Evolutionary conservation across 805 yeast species (phyloP).

Genomic region (Saturnispora zaruensis): DNA sequence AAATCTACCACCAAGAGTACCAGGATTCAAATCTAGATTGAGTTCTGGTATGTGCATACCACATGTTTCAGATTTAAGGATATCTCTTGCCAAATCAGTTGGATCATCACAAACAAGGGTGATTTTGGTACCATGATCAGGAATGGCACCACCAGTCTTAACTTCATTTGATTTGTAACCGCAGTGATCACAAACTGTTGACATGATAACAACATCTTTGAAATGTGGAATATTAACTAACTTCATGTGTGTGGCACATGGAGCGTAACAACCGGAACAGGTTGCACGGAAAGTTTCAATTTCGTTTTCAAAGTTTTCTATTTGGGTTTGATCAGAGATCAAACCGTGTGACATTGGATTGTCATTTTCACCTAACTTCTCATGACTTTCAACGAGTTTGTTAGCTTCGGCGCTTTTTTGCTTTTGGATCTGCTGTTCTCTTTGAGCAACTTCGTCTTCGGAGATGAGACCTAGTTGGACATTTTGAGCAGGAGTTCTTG

Average conservation of each 20-base stretch:
- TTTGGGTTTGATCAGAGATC: constrained; percentile 58
- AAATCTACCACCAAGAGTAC: constrained; percentile 96
- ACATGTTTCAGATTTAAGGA: constrained; percentile 91
- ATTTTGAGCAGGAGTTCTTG: constrained; percentile 82
- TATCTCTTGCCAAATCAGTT: constrained; percentile 90
- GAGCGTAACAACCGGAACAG: constrained; percentile 79
- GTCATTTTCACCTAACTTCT: constrained; percentile 25
- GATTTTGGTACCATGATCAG: constrained; percentile 71
- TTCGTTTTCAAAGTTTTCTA: constrained; percentile 80
- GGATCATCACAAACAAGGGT: constrained; percentile 73
- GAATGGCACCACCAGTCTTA: constrained; percentile 96
- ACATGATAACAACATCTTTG: constrained; percentile 95
- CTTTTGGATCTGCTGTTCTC: constrained; percentile 31
- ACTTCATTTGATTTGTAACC: constrained; percentile 97
- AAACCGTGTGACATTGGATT: constrained; percentile 47
- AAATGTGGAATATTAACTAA: constrained; percentile 94
- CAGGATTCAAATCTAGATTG: constrained; percentile 83
- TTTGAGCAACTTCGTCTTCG: constrained; percentile 51
- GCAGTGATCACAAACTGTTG: constrained; percentile 84
- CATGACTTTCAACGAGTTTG: constrained; percentile 19
- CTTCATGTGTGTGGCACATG: constrained; percentile 93
- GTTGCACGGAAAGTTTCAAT: constrained; percentile 90
- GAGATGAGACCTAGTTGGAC: constrained; percentile 74
- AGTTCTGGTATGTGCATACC: constrained; percentile 80
- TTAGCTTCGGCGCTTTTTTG: constrained; percentile 13